Conservation (phyloP, 2,329 filamentous ascomycete genomes). For the Neofusicoccum kwambonambiense region DNA sequence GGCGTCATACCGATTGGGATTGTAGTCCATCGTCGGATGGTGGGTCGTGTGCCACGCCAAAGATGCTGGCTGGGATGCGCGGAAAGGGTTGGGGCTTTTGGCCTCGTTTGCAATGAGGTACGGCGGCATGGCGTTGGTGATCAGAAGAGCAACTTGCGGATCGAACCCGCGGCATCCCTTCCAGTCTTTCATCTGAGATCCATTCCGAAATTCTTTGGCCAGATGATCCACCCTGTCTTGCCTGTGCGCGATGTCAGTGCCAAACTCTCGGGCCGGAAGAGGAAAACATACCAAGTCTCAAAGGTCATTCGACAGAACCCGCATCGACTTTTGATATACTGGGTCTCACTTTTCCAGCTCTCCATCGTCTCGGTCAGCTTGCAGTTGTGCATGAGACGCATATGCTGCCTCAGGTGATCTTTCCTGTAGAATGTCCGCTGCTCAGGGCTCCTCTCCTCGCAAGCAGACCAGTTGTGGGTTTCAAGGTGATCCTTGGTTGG, state of each 20-base stretch:
- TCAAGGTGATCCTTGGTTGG: slow-evolving; percentile 58
- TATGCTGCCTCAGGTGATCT: slow-evolving; percentile 61
- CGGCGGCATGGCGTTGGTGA: slow-evolving; percentile 53
- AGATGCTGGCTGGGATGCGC: slow-evolving; percentile 39
- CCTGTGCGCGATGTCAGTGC: slow-evolving; percentile 47
- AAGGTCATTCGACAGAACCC: slow-evolving; percentile 1
- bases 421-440: slow-evolving; percentile 65
- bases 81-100: slow-evolving; percentile 39
- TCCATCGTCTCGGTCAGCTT: slow-evolving; percentile 64
- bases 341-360: slow-evolving; percentile 60
- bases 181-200: slow-evolving; percentile 55
- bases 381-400: slow-evolving; percentile 59
- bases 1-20: neutral
- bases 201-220: slow-evolving; percentile 55
- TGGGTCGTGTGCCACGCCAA: slow-evolving; percentile 29
- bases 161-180: slow-evolving; percentile 55
- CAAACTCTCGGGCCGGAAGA: neutral
- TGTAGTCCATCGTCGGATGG: slow-evolving; percentile 22
- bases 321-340: slow-evolving; percentile 41
- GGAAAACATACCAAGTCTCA: neutral
- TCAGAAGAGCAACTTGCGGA: slow-evolving; percentile 46
- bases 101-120: slow-evolving; percentile 51
- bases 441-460: slow-evolving; percentile 63
- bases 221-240: slow-evolving; percentile 53
- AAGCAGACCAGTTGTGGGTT: slow-evolving; percentile 60